Percentiles rank a stretch among this genome's conserved stretches.
Conservation (phyloP, 495 filamentous ascomycete species). For the Penicillium ochrochloron region DNA sequence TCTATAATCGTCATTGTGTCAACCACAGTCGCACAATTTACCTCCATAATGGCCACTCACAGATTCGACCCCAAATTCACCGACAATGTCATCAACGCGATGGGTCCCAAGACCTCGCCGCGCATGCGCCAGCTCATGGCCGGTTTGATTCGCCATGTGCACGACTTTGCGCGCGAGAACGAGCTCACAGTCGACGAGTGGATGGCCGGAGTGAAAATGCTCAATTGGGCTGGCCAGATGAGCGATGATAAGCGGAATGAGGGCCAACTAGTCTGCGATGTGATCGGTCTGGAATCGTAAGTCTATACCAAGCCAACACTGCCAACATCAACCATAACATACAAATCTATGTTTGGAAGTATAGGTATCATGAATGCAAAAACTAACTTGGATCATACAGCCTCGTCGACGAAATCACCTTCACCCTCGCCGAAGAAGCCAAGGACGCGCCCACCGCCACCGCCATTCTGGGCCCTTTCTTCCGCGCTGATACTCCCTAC, state of each 20-base stretch:
- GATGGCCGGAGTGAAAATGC: slow-evolving; percentile 55
- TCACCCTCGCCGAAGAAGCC: slow-evolving; percentile 59
- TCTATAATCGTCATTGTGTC: not conserved
- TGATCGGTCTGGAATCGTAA: slow-evolving; percentile 72
- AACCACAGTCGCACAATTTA: not conserved
- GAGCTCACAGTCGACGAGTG: slow-evolving; percentile 54
- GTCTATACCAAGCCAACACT: slow-evolving; percentile 14
- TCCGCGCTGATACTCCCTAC: slow-evolving; percentile 68
- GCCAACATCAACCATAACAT: not conserved
- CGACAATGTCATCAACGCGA: slow-evolving; percentile 70
- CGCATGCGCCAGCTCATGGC: slow-evolving; percentile 53
- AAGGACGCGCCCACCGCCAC: slow-evolving; percentile 64
- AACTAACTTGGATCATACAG: slow-evolving; percentile 22
- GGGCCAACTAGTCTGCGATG: slow-evolving; percentile 70
- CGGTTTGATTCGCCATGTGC: slow-evolving; percentile 48
- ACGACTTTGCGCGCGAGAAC: slow-evolving; percentile 55
- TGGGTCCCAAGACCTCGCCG: slow-evolving; percentile 66
- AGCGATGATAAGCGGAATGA: slow-evolving; percentile 74
- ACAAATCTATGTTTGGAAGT: not conserved
- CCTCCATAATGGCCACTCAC: slow-evolving; percentile 41
- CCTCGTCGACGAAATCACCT: slow-evolving; percentile 79
- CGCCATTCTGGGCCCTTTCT: slow-evolving; percentile 79
- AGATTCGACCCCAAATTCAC: slow-evolving; percentile 67
- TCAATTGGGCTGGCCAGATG: slow-evolving; percentile 76
- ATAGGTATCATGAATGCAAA: not conserved